These are phyloP conservation scores for Thelephora ganbajun DNA, from an alignment of 768 basidiomycete species.

Conservation along the genomic window DNA sequence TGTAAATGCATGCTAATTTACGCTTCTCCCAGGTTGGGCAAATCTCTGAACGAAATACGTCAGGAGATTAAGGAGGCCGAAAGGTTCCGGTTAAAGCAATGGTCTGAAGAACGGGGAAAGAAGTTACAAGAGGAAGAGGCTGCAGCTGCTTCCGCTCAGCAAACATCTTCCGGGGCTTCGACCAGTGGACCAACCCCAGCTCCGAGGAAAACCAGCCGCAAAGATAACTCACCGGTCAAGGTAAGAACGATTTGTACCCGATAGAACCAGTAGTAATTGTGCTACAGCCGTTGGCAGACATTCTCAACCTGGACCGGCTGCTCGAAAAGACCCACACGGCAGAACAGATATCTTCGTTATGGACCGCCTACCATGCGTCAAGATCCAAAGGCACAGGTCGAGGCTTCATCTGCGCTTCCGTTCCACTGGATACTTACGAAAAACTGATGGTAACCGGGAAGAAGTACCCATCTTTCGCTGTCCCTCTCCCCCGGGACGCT, in stretches of 20 bases:
- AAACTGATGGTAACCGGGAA: conserved; percentile 51
- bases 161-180: conserved; percentile 3
- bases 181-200: conserved; percentile 2
- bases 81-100: background rate
- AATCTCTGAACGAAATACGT: conserved; percentile 25
- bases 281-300: conserved; percentile 60
- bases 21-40: conserved; percentile 22
- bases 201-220: conserved; percentile 20
- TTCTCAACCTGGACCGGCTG: conserved; percentile 66
- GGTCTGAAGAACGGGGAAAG: background rate
- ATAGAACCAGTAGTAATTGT: conserved; percentile 2
- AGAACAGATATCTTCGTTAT: conserved; percentile 66
- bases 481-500: conserved; percentile 58
- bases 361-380: conserved; percentile 81
- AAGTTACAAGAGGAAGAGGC: conserved; percentile 8
- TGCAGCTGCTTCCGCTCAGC: conserved; percentile 3
- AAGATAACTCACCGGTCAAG: conserved; percentile 58
- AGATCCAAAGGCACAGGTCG: conserved; percentile 70
- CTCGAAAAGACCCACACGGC: conserved; percentile 53
- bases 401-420: conserved; percentile 73
- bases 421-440: conserved; percentile 60
- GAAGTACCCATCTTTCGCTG: conserved; percentile 64
- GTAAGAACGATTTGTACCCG: conserved; percentile 19
- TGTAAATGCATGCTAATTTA: background rate
- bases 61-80: conserved; percentile 16